Percentiles rank a stretch among this genome's conserved stretches.
These are phyloP conservation scores for Bipolaris zeicola DNA, from an alignment of 2,329 filamentous ascomycete genomes.

Conservation along the genomic window DNA sequence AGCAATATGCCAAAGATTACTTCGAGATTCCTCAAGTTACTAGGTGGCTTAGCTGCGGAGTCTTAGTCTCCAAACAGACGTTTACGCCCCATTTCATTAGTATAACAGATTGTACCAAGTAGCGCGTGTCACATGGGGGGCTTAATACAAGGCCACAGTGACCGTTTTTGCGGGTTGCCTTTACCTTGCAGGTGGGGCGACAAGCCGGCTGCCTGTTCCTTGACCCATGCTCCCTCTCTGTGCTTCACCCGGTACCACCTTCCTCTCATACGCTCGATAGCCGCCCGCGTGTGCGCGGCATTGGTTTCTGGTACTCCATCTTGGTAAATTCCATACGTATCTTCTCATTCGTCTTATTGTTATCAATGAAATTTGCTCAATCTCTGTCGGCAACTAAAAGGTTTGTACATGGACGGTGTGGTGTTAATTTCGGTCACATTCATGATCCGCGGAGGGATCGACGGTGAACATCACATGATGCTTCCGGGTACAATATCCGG, in stretches of 20 bases:
- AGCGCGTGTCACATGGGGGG: neutral
- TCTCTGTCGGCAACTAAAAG: neutral
- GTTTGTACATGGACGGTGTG: too few relatives aligned
- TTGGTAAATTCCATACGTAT: too few relatives aligned
- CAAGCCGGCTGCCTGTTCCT: constrained; percentile 3
- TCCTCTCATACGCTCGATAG: neutral
- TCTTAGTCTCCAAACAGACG: constrained; percentile 1
- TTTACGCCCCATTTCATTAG: constrained; percentile 5
- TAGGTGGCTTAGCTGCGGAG: constrained; percentile 7
- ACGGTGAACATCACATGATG: neutral
- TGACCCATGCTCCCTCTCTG: neutral
- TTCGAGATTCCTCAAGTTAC: constrained; percentile 11
- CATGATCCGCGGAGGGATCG: neutral
- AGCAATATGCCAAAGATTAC: constrained; percentile 25
- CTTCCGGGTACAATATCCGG: neutral
- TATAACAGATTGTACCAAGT: neutral
- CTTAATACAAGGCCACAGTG: neutral
- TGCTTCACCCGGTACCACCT: neutral
- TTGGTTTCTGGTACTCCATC: too few relatives aligned
- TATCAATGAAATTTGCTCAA: neutral
- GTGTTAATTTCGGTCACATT: neutral
- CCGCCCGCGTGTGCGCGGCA: too few relatives aligned
- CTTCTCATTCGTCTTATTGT: too few relatives aligned
- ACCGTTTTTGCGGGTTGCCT: constrained; percentile 5
- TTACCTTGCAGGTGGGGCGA: constrained; percentile 14